Base-by-base conservation (phyloP, 345 rosid genomes). In the Abelmoschus esculentus region DNA sequence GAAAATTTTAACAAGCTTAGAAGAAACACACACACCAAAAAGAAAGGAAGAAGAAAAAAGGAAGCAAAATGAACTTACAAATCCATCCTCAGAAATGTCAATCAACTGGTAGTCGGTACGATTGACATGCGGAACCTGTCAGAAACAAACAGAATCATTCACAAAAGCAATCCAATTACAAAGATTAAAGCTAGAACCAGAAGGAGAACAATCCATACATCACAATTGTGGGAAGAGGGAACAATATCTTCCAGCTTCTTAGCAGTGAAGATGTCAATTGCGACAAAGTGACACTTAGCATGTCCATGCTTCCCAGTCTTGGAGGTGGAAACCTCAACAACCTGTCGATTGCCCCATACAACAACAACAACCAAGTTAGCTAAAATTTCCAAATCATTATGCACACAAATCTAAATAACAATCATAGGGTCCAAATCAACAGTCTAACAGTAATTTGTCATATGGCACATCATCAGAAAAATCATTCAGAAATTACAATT, bases 301-400 rank as follows among this genome's bases (percentile, higher is more conserved):
- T 87, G 89, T 36, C 92, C 92, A 32, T 87, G 92, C 85, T 87
- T 87, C 40, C 92, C 92, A 0, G 92, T 85, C 80, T 87, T 87
- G 70, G 90, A 85, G 38, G 92, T 87, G 14, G 89, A 87, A 60
- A 70, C 73, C 49, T 70, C 73, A 1, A 70, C 73, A 17, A 70
- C 73, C 73, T 70, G 34, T 7, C 5, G 10, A 55, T 12, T 1
- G 0, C 15, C 46, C 15, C 46, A n/a, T 22, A 47, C 40, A 36
- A 36, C 40, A 36, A 36, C 40, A 52, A 52, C 11, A 70, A 67
- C 34, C 28, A 38, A 8, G 28, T 61, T 61, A 61, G n/a, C 66
- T 36, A 61, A 61, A 61, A 1, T 61, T 61, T 17, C 26, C 66
- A 34, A 36, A 67, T 49, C 70, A 59, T 31, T 40, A 29, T 31